Evolutionary conservation across 1,284 basidiomycete species (phyloP), one percentile per base, ranked within the genome.

Genomic region (Sanghuangporus weigelae): DNA sequence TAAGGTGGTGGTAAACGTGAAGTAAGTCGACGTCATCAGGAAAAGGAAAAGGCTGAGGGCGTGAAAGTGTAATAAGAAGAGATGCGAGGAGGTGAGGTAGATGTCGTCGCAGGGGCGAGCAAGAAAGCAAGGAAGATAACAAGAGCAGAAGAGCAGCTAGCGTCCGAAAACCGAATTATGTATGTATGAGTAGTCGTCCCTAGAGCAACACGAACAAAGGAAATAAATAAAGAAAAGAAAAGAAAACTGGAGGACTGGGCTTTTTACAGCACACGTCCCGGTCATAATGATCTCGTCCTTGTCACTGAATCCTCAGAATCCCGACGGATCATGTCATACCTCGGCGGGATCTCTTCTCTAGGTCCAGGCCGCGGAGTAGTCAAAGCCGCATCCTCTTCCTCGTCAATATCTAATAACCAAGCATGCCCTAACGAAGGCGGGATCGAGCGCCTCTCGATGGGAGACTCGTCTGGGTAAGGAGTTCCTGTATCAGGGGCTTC

Each of bases 311-410:
- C 54, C 44, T 62, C 60, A 50, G 56, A 35, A 58, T 63, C 62
- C 26, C 62, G 12, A 3, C 62, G 42, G 39, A 63, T 58, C 62
- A 58, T 63, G 19, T 63, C 55, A 56, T 63, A 63, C 26, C 62
- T 57, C 14, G 62, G 62, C 3, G 62, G 62, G 7, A 63, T 51
- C 55, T 63, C 62, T 14, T 63, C 62, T 14, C 48, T 49, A 35
- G 14, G 19, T 35, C 50, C 31, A 12, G 60, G 60, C 16, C 35
- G 35, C 31, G 50, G 16, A 23, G 16, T 31, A 31, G 58, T 36
- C 10, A 16, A 11, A n/a, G 50, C n/a, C 7, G 36, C 12, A 16
- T n/a, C 49, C 6, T 21, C 40, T 7, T 44, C 51, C 21, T 55
- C 54, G n/a, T 56, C 60, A 35, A 48, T 19, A 57, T 54, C 53